Conservation (phyloP, 2,329 filamentous ascomycete genomes). For the Clarireedia homoeocarpa region DNA sequence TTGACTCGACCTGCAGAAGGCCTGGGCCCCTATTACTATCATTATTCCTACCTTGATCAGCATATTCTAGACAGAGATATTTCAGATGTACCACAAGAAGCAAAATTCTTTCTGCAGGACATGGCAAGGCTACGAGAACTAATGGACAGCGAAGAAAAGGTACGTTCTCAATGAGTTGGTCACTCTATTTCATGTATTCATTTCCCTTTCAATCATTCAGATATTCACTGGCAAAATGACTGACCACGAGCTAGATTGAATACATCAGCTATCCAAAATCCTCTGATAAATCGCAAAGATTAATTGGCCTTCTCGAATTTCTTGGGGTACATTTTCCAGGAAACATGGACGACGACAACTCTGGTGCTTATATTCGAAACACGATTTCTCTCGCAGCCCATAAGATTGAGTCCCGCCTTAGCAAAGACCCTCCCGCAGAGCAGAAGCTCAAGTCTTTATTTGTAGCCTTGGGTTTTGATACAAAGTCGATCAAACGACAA, state of each 20-base stretch:
- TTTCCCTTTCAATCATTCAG: not conserved
- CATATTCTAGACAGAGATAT: conserved; percentile 8
- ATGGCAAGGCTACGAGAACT: not conserved
- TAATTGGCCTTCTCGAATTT: conserved; percentile 10
- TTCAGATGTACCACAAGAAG: not conserved
- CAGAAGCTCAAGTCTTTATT: conserved; percentile 7
- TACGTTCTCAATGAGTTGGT: not conserved
- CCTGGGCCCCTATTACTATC: conserved; percentile 29
- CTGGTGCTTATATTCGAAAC: conserved; percentile 5
- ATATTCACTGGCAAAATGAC: not conserved
- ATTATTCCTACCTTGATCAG: conserved; percentile 26
- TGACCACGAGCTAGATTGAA: conserved; percentile 7
- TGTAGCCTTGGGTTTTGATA: conserved; percentile 5
- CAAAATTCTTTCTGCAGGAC: not conserved
- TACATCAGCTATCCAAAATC: conserved; percentile 6
- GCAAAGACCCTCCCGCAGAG: not conserved
- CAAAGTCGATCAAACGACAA: conserved; percentile 1
- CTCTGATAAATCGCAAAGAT: conserved; percentile 5
- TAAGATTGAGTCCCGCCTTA: conserved; percentile 8
- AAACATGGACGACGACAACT: conserved; percentile 10
- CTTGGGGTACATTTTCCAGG: conserved; percentile 8
- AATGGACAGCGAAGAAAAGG: conserved; percentile 10
- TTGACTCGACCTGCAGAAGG: conserved; percentile 26
- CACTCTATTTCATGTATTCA: not conserved
- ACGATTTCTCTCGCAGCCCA: conserved; percentile 9